Percentiles rank a stretch among this genome's conserved stretches.
Evolutionary conservation across 2,329 filamentous ascomycete species (phyloP).

Genomic region (Diaporthe sp.): DNA sequence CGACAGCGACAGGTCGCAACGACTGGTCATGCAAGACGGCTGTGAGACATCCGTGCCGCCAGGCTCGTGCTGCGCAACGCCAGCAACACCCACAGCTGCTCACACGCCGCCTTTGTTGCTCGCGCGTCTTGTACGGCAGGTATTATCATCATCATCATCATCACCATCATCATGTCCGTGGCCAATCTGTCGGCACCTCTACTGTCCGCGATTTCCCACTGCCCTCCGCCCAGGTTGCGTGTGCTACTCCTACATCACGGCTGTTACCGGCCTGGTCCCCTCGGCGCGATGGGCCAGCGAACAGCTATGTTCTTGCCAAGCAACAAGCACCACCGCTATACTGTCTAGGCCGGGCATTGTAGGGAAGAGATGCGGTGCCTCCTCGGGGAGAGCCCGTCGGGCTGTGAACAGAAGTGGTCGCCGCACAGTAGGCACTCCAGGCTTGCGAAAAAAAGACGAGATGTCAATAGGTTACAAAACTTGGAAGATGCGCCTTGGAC

Average conservation of each 20-base stretch:
- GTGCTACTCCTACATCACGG: neutral
- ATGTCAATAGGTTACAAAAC: neutral
- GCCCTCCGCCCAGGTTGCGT: neutral
- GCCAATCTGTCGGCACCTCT: neutral
- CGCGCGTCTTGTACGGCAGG: neutral
- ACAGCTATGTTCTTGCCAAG: neutral
- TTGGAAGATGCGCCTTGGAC: neutral
- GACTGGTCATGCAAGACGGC: conserved; percentile 32
- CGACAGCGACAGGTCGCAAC: conserved; percentile 26
- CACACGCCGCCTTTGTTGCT: neutral
- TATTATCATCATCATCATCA: neutral
- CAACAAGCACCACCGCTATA: conserved; percentile 16
- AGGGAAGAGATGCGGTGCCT: conserved; percentile 1
- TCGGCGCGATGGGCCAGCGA: neutral
- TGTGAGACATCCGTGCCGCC: conserved; percentile 32
- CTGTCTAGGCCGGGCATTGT: neutral
- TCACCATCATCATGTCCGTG: neutral
- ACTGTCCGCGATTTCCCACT: neutral
- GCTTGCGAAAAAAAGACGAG: neutral
- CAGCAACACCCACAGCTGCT: neutral
- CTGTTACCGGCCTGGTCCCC: neutral
- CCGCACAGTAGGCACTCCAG: neutral
- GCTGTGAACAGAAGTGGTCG: neutral
- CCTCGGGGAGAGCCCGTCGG: conserved; percentile 20
- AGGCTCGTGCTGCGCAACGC: conserved; percentile 30